These are phyloP conservation scores for Lithohypha guttulata DNA, from an alignment of 2,329 filamentous ascomycete genomes.

Conservation along the genomic window DNA sequence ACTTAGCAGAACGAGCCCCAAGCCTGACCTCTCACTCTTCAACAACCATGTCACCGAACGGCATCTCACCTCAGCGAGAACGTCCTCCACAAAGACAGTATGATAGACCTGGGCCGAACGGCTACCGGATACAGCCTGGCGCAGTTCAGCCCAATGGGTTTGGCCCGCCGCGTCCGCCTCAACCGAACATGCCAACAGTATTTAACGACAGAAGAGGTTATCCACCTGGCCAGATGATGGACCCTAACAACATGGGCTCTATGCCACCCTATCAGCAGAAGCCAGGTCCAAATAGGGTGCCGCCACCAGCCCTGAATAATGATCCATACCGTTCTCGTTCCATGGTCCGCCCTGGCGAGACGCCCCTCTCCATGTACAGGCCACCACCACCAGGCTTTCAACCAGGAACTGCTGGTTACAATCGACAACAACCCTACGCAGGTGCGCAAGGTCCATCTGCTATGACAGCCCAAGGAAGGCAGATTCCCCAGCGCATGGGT, in stretches of 20 bases:
- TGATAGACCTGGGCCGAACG: slow-evolving; percentile 29
- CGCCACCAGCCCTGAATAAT: slow-evolving; percentile 64
- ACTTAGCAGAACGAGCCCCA: slow-evolving; percentile 59
- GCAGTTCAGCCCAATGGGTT: slow-evolving; percentile 23
- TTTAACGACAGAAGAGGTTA: slow-evolving; percentile 59
- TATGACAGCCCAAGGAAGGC: slow-evolving; percentile 81
- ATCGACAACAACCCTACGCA: slow-evolving; percentile 67
- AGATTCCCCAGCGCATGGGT: slow-evolving; percentile 83
- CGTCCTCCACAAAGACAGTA: slow-evolving; percentile 37
- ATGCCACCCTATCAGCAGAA: slow-evolving; percentile 49
- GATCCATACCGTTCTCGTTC: slow-evolving; percentile 91
- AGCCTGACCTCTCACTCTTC: slow-evolving; percentile 56
- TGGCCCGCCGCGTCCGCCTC: slow-evolving; percentile 22
- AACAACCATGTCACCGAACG: slow-evolving; percentile 25
- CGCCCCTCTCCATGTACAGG: slow-evolving; percentile 53
- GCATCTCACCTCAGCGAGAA: slow-evolving; percentile 32
- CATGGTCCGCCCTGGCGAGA: slow-evolving; percentile 66
- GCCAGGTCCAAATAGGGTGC: slow-evolving; percentile 43
- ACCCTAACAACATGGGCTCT: slow-evolving; percentile 36
- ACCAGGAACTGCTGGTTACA: slow-evolving; percentile 60
- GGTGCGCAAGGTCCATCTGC: slow-evolving; percentile 41
- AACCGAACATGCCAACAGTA: slow-evolving; percentile 48
- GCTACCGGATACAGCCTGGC: slow-evolving; percentile 29
- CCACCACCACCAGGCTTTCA: slow-evolving; percentile 52
- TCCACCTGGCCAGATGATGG: slow-evolving; percentile 59